Base-by-base conservation (phyloP, 352 stramenopile genomes). In the Peronospora destructor region DNA sequence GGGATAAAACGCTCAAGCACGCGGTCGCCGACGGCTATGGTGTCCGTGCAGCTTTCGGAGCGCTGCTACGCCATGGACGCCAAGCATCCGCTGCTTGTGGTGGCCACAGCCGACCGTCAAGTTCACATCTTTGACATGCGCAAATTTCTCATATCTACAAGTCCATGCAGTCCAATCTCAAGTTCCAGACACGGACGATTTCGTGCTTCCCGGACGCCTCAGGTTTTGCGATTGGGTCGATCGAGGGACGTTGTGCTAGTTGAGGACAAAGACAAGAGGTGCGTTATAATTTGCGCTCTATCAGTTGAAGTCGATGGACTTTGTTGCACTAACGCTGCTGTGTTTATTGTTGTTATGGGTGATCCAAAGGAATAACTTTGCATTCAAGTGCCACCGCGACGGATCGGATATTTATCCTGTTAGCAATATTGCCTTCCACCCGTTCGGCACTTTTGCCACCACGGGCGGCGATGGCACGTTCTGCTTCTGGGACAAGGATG, bases 401-500 rank as follows among this genome's bases (percentile, higher is more conserved):
- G 76, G 72, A 49, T 66, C 68, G 19, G 67, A 93, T 42, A 94
- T 97, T 62, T 95, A 91, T 51, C 75, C 84, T 1, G 85, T 97
- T 14, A 96, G 89, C 65, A 86, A 59, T 35, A 89, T 97, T 47
- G 65, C 74, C 43, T 97, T 97, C 64, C 89, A 97, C 63, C 73
- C 76, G 26, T 86, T 89, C 56, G 94, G 94, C 29, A 98, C 93
- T 26, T 98, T 98, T 68, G 85, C 94, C 2, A 98, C 96, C 11
- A 89, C 95, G 5, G 96, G 96, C 11, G 77, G 81, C 21, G 95
- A 99, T 62, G 94, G 94, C 40, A 91, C 95, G 33, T 97, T 96
- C 53, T 97, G 94, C 64, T 98, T 98, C 72, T 98, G 96, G 96
- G 95, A 98, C 76, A 98, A 98, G 71, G 94, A 98, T 4, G 23